Evolutionary conservation across 768 basidiomycete species (phyloP), one percentile per base, ranked within the genome.

Genomic region (Dentipellis fragilis): DNA sequence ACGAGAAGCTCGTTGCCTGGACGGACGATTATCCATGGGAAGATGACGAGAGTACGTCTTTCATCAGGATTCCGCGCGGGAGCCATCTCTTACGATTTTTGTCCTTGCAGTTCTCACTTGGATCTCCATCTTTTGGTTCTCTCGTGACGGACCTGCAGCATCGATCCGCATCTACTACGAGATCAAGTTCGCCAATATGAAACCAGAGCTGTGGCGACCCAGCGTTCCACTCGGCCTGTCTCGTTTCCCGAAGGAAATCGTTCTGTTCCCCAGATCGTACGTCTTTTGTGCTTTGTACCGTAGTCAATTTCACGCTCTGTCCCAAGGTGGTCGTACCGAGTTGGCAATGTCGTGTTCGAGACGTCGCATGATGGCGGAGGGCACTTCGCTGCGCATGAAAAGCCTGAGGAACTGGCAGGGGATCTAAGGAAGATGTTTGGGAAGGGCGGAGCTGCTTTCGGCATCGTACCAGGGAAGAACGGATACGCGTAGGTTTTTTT

Each of bases 81-180:
- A 29, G 29, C 29, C 6, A 29, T 6, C 6, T 29, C 29, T 29
- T 29, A 29, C 29, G 29, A 6, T 29, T 29, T 29, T 29, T 29
- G 29, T 17, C n/a, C 42, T 8, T 4, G 12, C 54, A 82, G 82
- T 83, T 1, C 60, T 85, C 34, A 80, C 79, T 0, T 85, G 82
- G 81, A 64, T 81, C 19, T 81, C 80, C 2, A 70, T 81, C 10
- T 81, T 78, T 61, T 77, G 73, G 71, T 82, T 84, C 66, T 83
- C 81, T 7, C 74, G 76, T 10, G 71, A 76, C 0, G 81, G 81
- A 0, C 81, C 84, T 6, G 72, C 80, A 2, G 80, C 83, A 0
- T 77, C 83, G 0, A 19, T 77, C 8, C 71, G 81, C 11, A 82
- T 83, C 17, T 85, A 84, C 64, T 83, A 77, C 61, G 84, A 85